Conservation (phyloP, 208 protist genomes). For the Vickermania ingenoplastis region DNA sequence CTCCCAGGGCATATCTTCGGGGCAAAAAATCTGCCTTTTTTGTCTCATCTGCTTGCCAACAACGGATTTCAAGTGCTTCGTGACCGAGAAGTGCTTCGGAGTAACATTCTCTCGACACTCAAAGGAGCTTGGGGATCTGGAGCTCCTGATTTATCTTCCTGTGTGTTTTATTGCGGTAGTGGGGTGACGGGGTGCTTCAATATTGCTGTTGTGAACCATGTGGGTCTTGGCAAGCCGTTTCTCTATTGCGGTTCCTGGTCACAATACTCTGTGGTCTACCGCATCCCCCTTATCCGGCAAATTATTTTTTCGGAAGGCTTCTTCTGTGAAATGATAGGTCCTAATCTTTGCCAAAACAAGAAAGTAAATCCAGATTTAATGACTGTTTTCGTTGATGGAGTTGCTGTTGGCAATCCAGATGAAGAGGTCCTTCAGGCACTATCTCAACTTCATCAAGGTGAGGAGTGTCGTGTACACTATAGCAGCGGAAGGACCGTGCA, state of each 20-base stretch:
- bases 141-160: conserved; percentile 26
- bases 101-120: conserved; percentile 26
- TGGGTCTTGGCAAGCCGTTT: conserved; percentile 51
- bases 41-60: conserved; percentile 12
- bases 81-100: conserved; percentile 30
- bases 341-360: background rate
- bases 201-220: conserved; percentile 46
- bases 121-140: conserved; percentile 10
- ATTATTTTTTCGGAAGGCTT: conserved; percentile 41
- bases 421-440: background rate
- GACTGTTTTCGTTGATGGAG: background rate
- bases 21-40: conserved; percentile 50
- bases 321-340: conserved; percentile 26
- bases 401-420: background rate
- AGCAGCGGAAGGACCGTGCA: background rate
- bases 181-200: conserved; percentile 72
- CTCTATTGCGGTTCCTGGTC: conserved; percentile 82
- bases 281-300: conserved; percentile 27
- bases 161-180: conserved; percentile 77
- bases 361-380: background rate
- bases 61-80: conserved; percentile 20
- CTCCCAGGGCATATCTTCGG: conserved; percentile 70
- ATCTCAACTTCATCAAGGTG: background rate
- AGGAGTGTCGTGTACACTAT: background rate
- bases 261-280: conserved; percentile 48